phyloP scores from a whole-genome alignment of 2,329 filamentous ascomycete genomes.

The Calonectria naviculata region DNA sequence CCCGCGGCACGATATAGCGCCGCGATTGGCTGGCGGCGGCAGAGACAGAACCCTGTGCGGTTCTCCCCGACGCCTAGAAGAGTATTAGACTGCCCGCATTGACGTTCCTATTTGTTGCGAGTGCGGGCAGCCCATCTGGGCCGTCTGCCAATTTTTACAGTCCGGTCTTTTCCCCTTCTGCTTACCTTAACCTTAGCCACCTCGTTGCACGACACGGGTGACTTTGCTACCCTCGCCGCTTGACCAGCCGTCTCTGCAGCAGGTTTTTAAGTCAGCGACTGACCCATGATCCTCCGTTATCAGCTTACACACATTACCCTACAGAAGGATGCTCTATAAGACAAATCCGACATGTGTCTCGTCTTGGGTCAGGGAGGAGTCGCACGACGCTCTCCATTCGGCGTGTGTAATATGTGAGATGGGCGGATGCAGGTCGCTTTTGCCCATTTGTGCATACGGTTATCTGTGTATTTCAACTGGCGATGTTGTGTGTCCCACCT shows the following conservation, averaged over 20 bases:
- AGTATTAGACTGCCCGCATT: constrained; percentile 17
- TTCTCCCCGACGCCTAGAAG: constrained; percentile 34
- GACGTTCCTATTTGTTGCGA: constrained; percentile 16
- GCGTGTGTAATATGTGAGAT: background rate
- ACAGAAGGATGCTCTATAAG: background rate
- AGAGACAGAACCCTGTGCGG: constrained; percentile 35
- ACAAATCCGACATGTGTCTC: background rate
- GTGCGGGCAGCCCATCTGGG: constrained; percentile 1
- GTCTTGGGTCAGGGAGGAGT: too few species aligned
- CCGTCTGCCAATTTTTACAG: background rate
- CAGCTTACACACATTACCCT: background rate
- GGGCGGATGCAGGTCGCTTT: background rate
- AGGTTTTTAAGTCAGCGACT: background rate
- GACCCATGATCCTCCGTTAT: background rate
- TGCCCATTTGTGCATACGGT: background rate
- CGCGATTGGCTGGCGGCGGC: constrained; percentile 34
- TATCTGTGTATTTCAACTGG: background rate
- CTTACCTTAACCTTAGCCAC: constrained; percentile 3
- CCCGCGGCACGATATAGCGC: constrained; percentile 39
- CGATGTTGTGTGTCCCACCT: background rate
- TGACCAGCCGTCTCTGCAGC: background rate
- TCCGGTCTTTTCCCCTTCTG: background rate
- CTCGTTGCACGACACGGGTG: background rate
- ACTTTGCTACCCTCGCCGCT: background rate
- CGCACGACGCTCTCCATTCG: background rate